Percentiles rank a stretch among this genome's conserved stretches.
These are phyloP conservation scores for Phytophthora podocarpi DNA, from an alignment of 352 stramenopile species.

Conservation along the genomic window DNA sequence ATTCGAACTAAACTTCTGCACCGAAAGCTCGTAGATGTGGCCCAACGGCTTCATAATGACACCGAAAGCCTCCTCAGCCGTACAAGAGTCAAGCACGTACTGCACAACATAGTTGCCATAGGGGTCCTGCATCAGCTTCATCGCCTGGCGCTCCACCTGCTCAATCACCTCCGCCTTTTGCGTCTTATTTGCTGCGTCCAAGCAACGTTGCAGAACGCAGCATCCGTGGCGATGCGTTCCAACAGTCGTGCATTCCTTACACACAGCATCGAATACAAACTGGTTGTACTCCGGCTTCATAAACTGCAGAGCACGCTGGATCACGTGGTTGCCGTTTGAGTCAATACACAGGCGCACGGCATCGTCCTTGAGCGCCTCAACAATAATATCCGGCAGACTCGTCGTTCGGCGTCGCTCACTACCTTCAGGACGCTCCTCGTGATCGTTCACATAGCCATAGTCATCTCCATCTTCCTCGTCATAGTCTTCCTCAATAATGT, in stretches of 20 bases:
- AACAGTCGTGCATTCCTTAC: constrained; percentile 94
- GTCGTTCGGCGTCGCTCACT: constrained; percentile 26
- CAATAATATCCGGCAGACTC: constrained; percentile 91
- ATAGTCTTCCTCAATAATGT: constrained; percentile 61
- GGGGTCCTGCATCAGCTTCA: constrained; percentile 95
- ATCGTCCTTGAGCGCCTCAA: constrained; percentile 93
- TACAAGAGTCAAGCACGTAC: constrained; percentile 91
- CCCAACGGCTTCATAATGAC: constrained; percentile 88
- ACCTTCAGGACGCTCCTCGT: constrained; percentile 25
- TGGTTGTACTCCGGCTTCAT: constrained; percentile 94
- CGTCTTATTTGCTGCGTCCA: constrained; percentile 91
- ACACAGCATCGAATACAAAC: constrained; percentile 98
- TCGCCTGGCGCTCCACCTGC: constrained; percentile 95
- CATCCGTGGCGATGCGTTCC: constrained; percentile 97
- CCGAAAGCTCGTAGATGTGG: constrained; percentile 94
- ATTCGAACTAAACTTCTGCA: constrained; percentile 99
- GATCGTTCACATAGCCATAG: constrained; percentile 27
- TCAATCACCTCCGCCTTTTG: constrained; percentile 91
- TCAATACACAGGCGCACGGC: constrained; percentile 97
- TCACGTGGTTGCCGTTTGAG: constrained; percentile 98
- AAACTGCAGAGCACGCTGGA: constrained; percentile 96
- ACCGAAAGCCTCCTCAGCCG: constrained; percentile 75
- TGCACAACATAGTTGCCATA: constrained; percentile 94
- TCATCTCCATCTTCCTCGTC: constrained; percentile 48
- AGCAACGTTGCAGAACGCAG: constrained; percentile 97